These are phyloP conservation scores for Lonicera japonica DNA, from an alignment of 129 eudicot species.

Conservation along the genomic window DNA sequence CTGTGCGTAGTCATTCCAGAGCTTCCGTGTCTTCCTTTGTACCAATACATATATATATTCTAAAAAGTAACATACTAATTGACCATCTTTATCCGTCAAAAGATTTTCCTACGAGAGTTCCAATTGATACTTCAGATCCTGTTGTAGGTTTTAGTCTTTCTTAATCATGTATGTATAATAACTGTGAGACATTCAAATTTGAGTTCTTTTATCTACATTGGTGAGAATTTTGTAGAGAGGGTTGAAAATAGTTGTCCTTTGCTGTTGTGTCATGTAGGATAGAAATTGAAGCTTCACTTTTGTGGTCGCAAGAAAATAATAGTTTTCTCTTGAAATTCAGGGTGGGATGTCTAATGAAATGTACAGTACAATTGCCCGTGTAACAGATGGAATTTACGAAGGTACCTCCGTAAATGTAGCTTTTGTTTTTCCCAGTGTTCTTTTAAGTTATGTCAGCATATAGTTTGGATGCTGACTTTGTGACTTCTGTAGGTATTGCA, in stretches of 20 bases:
- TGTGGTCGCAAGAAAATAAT: constrained; percentile 8
- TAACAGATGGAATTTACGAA: constrained; percentile 97
- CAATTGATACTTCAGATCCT: too few species aligned
- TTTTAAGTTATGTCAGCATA: not conserved
- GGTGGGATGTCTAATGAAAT: constrained; percentile 99
- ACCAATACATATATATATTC: not conserved
- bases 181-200: not conserved
- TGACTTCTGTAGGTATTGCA: constrained; percentile 63
- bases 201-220: not conserved
- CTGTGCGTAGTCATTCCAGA: constrained; percentile 47
- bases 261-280: not conserved
- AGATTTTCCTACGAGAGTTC: too few species aligned
- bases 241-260: not conserved
- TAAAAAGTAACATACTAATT: too few species aligned
- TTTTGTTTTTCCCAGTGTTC: not conserved
- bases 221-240: not conserved
- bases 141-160: too few species aligned
- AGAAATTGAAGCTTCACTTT: not conserved
- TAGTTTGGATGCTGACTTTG: constrained; percentile 8
- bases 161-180: too few species aligned
- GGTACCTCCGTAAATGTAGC: constrained; percentile 35
- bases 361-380: constrained; percentile 93
- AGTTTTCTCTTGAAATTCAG: constrained; percentile 36
- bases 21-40: not conserved
- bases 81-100: too few species aligned